phyloP scores from a whole-genome alignment of 2,329 filamentous ascomycete genomes.

The Exophiala calicioides region DNA sequence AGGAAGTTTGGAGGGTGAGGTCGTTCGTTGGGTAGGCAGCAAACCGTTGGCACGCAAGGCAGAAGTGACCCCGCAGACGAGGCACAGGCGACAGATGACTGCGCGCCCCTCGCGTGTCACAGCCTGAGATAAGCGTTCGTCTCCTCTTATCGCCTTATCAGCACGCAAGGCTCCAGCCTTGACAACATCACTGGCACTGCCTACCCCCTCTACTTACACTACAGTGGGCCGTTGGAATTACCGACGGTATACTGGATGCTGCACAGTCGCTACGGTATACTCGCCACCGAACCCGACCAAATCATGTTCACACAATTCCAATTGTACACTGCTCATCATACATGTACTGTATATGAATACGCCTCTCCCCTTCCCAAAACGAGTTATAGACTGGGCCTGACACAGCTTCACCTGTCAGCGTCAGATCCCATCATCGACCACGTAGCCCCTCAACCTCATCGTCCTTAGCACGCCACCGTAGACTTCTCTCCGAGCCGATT shows the following conservation, averaged over 20 bases:
- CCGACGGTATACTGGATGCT: too few species aligned
- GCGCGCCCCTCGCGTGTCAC: not conserved
- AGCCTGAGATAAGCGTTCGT: not conserved
- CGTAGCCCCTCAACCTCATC: too few species aligned
- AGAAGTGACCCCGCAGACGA: not conserved
- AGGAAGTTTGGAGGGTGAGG: too few species aligned
- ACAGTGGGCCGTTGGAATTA: not conserved
- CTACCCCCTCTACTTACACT: too few species aligned
- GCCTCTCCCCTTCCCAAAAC: constrained; percentile 3
- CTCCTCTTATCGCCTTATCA: not conserved
- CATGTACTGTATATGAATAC: constrained; percentile 18
- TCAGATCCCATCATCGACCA: constrained; percentile 1
- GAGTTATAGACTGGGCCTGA: constrained; percentile 20
- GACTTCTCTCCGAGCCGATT: too few species aligned
- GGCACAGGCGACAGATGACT: not conserved
- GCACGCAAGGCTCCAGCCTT: not conserved
- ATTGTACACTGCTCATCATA: constrained; percentile 21
- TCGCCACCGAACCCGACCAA: constrained; percentile 7
- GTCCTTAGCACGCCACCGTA: too few species aligned
- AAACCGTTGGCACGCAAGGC: not conserved
- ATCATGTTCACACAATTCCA: constrained; percentile 21
- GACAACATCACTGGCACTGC: too few species aligned
- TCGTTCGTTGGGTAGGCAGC: not conserved
- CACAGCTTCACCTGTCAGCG: constrained; percentile 1
- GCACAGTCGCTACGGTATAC: too few species aligned